phyloP scores from a whole-genome alignment of 192 early-diverging fungal genomes.

The Entomortierella lignicola region DNA sequence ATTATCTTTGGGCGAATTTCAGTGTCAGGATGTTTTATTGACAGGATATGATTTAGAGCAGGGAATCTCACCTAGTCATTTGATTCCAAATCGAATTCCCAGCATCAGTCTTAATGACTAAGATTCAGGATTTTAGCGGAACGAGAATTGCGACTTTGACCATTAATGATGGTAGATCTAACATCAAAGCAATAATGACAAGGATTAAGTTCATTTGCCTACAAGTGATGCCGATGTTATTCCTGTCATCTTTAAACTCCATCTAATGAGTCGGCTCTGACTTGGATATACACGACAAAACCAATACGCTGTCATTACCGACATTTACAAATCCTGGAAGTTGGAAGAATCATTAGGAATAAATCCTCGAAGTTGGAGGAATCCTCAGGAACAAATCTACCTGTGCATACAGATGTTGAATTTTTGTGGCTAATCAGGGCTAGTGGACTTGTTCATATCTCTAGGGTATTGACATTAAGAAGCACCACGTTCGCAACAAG shows the following conservation, averaged over 20 bases:
- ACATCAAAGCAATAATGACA: no score
- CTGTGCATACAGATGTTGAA: conserved; percentile 1
- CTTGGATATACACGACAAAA: no score
- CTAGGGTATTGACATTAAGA: conserved; percentile 99
- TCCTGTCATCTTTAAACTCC: no score
- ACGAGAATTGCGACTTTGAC: background rate
- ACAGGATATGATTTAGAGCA: no score
- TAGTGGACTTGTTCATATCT: background rate
- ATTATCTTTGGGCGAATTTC: background rate
- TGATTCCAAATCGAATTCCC: background rate
- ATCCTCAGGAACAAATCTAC: background rate
- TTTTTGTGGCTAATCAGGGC: conserved; percentile 33
- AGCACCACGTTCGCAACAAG: conserved; percentile 98
- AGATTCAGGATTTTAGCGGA: background rate
- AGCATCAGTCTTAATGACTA: background rate
- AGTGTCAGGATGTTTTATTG: no score
- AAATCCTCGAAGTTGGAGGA: background rate
- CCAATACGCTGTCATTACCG: no score
- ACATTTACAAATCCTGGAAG: background rate
- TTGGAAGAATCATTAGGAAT: background rate
- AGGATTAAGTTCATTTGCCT: no score
- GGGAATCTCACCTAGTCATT: background rate
- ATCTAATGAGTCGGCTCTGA: no score
- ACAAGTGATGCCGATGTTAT: no score
- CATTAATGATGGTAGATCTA: background rate